phyloP scores from a whole-genome alignment of 495 filamentous ascomycete genomes.

The Tuber brumale region DNA sequence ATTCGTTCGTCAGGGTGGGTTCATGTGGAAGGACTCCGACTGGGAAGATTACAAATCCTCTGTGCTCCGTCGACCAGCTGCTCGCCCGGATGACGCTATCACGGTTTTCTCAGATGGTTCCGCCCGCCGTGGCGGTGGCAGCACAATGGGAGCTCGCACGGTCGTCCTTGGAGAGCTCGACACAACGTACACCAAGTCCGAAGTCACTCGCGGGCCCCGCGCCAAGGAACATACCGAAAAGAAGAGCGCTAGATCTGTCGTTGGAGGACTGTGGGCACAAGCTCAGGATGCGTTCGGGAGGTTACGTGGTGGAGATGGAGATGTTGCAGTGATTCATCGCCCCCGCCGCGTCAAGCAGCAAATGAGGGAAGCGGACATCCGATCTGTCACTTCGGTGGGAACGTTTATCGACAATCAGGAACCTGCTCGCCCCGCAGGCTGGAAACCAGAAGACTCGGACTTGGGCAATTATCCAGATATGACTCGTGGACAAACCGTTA shows the following conservation, averaged over 20 bases:
- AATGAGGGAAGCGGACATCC: conserved; percentile 18
- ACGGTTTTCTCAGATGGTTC: conserved; percentile 42
- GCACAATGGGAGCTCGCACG: conserved; percentile 32
- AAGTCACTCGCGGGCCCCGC: conserved; percentile 28
- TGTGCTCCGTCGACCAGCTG: conserved; percentile 63
- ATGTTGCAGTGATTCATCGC: conserved; percentile 24
- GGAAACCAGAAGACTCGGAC: conserved; percentile 36
- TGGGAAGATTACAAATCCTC: conserved; percentile 99
- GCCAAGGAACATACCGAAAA: conserved; percentile 24
- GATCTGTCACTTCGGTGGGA: conserved; percentile 9
- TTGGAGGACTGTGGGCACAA: conserved; percentile 29
- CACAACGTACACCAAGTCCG: conserved; percentile 38
- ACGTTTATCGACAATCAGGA: conserved; percentile 30
- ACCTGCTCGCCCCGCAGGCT: conserved; percentile 32
- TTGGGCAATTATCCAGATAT: conserved; percentile 28
- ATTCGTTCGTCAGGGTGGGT: conserved; percentile 98
- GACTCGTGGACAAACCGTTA: conserved; percentile 17
- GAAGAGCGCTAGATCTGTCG: conserved; percentile 22
- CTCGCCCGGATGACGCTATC: conserved; percentile 38
- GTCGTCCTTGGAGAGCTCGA: conserved; percentile 42
- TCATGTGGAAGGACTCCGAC: conserved; percentile 72
- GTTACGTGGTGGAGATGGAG: conserved; percentile 34
- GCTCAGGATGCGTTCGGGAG: conserved; percentile 14
- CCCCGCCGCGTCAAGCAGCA: conserved; percentile 19
- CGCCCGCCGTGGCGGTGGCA: conserved; percentile 31